These are phyloP conservation scores for Lepidopterella palustris DNA, from an alignment of 495 filamentous ascomycete species.

Conservation along the genomic window DNA sequence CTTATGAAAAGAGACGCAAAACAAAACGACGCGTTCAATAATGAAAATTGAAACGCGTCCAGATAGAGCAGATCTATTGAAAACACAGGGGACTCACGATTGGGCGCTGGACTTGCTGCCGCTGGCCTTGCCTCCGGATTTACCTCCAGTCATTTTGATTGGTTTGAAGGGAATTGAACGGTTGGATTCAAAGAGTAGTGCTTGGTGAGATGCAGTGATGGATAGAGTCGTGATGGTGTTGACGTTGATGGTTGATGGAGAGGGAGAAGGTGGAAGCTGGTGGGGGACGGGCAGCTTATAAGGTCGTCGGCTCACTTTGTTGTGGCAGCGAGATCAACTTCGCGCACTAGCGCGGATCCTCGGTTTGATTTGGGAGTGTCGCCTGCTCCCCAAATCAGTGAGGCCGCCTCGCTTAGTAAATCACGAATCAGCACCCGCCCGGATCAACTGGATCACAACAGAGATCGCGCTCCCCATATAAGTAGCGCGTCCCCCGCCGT, in stretches of 20 bases:
- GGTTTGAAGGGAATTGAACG: constrained; percentile 35
- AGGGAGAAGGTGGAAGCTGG: constrained; percentile 12
- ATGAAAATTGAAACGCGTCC: constrained; percentile 13
- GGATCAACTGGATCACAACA: constrained; percentile 26
- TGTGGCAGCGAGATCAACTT: constrained; percentile 34
- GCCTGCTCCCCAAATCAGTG: too few relatives aligned
- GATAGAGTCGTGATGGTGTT: constrained; percentile 29
- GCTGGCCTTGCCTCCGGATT: constrained; percentile 97
- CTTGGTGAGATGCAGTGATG: constrained; percentile 30
- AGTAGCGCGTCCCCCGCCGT: constrained; percentile 28
- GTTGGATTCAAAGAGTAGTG: constrained; percentile 25
- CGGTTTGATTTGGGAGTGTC: too few relatives aligned
- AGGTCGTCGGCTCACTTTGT: constrained; percentile 22
- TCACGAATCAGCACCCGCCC: background rate
- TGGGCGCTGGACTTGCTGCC: constrained; percentile 87
- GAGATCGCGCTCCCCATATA: constrained; percentile 24
- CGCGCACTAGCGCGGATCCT: constrained; percentile 20
- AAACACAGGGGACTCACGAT: constrained; percentile 60
- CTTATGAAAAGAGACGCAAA: constrained; percentile 1
- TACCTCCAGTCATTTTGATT: constrained; percentile 96
- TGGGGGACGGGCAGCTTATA: constrained; percentile 28
- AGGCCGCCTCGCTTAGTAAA: background rate
- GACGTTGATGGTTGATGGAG: constrained; percentile 22
- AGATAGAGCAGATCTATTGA: constrained; percentile 13
- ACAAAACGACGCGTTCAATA: constrained; percentile 25